Percentiles rank a stretch among this genome's conserved stretches.
phyloP scores from a whole-genome alignment of 306 rosid genomes.

The Ammopiptanthus mongolicus region DNA sequence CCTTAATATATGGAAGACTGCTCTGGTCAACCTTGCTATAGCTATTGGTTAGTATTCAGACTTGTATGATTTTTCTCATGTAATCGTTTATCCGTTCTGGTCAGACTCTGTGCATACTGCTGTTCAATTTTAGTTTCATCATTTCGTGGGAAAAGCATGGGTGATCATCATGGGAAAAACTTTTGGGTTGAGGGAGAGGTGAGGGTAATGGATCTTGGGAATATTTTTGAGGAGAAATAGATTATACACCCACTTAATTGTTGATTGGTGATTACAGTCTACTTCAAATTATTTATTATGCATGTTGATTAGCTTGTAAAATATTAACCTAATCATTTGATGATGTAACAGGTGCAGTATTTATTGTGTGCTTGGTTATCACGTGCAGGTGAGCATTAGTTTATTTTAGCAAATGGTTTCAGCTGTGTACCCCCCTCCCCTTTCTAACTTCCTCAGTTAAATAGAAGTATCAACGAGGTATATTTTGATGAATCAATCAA shows the following conservation, averaged over 20 bases:
- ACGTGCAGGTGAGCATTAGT: constrained; percentile 71
- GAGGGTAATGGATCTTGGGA: neutral
- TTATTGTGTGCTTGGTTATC: constrained; percentile 81
- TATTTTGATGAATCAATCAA: constrained; percentile 14
- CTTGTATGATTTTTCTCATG: neutral
- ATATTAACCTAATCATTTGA: constrained; percentile 25
- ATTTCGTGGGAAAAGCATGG: neutral
- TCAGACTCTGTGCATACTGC: constrained; percentile 9
- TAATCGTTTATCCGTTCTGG: neutral
- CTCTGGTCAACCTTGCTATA: constrained; percentile 86
- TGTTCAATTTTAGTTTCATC: neutral
- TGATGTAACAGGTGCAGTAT: constrained; percentile 87
- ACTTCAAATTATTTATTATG: constrained; percentile 8
- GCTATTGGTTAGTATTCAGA: constrained; percentile 78
- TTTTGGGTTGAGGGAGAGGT: neutral
- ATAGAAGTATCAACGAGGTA: constrained; percentile 5
- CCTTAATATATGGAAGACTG: constrained; percentile 95
- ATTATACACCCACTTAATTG: neutral
- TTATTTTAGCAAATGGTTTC: constrained; percentile 19
- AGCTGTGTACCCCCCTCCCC: neutral
- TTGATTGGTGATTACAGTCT: neutral
- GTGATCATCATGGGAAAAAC: neutral
- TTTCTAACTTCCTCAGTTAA: neutral
- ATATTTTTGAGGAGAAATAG: neutral
- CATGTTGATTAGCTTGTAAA: neutral